Evolutionary conservation across 2,329 filamentous ascomycete genomes (phyloP), one percentile per base, ranked within the genome.

Genomic region (Diplodia seriata): DNA sequence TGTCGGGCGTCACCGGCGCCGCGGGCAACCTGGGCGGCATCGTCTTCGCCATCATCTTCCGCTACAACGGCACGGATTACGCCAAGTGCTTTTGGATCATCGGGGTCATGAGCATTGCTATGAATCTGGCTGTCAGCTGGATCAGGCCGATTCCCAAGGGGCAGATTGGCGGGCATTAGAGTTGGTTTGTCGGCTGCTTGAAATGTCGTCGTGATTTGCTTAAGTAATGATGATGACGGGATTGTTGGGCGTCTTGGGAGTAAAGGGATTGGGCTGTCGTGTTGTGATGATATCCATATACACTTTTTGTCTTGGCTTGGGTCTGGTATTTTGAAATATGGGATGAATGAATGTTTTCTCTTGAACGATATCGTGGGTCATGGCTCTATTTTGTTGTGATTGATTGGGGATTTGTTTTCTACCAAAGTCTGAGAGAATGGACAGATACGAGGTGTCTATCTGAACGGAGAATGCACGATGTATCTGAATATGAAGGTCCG

Each of bases 11-110:
- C 43, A 90, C 92, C 0, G 94, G 94, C 11, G 93, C 91, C 0
- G 84, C 86, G 9, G 93, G 94, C 1, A 97, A 97, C 74, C 78
- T 97, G 11, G 94, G 94, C 4, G 94, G 94, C 14, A 88, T 97
- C 63, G 78, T 96, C 59, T 97, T 95, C 74, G 90, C 92, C 23
- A 87, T 96, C 75, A 87, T 93, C 75, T 97, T 94, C 83, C 84
- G 92, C 61, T 95, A 94, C 79, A 83, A 86, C 59, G 88, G 87
- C 5, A 86, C 81, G 1, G 80, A 90, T 74, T 96, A 93, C 74
- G 87, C 84, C 12, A 88, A 84, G 76, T 87, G 87, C 0, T 87
- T 96, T 70, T 95, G 91, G 91, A 90, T 96, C 69, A 93, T 94
- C 74, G 93, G 93, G 3, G 82, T 89, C 49, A 89, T 97, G 23